Evolutionary conservation across 768 basidiomycete genomes (phyloP).

Genomic region (Mycena chlorophos): DNA sequence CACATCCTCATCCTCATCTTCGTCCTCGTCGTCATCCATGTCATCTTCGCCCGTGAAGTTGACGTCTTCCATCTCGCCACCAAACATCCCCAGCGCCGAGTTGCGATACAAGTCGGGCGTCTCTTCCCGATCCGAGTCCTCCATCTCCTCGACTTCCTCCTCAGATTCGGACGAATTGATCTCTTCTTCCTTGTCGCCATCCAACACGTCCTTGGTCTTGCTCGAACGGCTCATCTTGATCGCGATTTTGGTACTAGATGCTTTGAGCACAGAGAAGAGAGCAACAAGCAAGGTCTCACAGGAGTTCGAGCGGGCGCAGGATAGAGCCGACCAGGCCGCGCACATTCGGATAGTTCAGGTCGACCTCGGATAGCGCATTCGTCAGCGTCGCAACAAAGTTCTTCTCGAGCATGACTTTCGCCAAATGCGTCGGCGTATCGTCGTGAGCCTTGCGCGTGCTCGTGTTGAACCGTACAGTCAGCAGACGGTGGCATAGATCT

Average conservation of each 20-base stretch:
- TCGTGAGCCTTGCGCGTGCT: slow-evolving; percentile 58
- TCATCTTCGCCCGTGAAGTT: slow-evolving; percentile 69
- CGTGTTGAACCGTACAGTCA: slow-evolving; percentile 74
- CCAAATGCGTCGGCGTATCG: slow-evolving; percentile 86
- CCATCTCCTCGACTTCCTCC: slow-evolving; percentile 60
- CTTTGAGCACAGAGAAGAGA: slow-evolving; percentile 16
- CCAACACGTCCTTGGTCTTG: slow-evolving; percentile 59
- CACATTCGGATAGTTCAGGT: slow-evolving; percentile 93
- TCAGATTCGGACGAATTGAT: slow-evolving; percentile 53
- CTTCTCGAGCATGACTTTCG: slow-evolving; percentile 98
- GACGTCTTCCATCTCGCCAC: slow-evolving; percentile 85
- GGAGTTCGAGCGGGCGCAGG: slow-evolving; percentile 81
- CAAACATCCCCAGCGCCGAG: slow-evolving; percentile 95
- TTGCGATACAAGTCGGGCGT: slow-evolving; percentile 94
- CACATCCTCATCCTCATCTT: slow-evolving; percentile 77
- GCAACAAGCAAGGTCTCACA: slow-evolving; percentile 52
- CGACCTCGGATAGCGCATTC: slow-evolving; percentile 84
- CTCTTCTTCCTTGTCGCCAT: slow-evolving; percentile 48
- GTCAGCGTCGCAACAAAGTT: slow-evolving; percentile 90
- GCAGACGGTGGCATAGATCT: slow-evolving; percentile 84
- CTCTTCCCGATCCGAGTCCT: slow-evolving; percentile 63
- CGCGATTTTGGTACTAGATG: slow-evolving; percentile 84
- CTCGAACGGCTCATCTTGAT: slow-evolving; percentile 93
- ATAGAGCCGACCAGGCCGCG: slow-evolving; percentile 84
- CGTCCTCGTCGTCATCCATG: slow-evolving; percentile 84